phyloP scores from a whole-genome alignment of 2,329 filamentous ascomycete genomes.

The Scytalidium lignicola region DNA sequence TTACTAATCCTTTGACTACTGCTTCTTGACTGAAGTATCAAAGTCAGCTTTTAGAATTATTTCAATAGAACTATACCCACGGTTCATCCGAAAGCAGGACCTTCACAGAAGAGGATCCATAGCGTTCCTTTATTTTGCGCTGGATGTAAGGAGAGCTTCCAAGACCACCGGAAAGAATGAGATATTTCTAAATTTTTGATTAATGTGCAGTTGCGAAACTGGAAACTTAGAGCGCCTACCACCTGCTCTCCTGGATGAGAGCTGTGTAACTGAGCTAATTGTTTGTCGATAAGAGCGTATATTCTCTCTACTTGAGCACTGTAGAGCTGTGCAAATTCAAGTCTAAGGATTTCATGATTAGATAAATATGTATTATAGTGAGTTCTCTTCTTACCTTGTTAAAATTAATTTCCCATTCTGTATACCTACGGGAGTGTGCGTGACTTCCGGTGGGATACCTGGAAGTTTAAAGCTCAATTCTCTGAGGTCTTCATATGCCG shows the following conservation, averaged over 20 bases:
- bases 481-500: conserved; percentile 28
- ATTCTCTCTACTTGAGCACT: conserved; percentile 10
- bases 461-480: conserved; percentile 30
- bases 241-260: conserved; percentile 11
- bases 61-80: conserved; percentile 1
- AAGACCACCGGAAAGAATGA: conserved; percentile 37
- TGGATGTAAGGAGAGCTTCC: conserved; percentile 38
- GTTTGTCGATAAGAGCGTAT: conserved; percentile 12
- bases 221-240: background rate
- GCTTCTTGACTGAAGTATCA: conserved; percentile 15
- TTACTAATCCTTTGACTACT: conserved; percentile 16
- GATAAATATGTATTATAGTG: too few relatives aligned
- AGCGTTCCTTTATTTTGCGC: conserved; percentile 27
- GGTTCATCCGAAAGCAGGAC: background rate
- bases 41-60: conserved; percentile 7
- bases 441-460: conserved; percentile 28
- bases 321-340: conserved; percentile 10
- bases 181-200: conserved; percentile 22
- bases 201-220: background rate
- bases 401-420: conserved; percentile 12
- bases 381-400: conserved; percentile 4
- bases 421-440: conserved; percentile 19
- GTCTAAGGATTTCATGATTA: too few relatives aligned
- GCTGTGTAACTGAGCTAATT: conserved; percentile 7
- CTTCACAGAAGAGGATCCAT: background rate